Percentiles rank a stretch among this genome's conserved stretches.
phyloP scores from a whole-genome alignment of 1,284 basidiomycete species.

The Anthracocystis setariae region DNA sequence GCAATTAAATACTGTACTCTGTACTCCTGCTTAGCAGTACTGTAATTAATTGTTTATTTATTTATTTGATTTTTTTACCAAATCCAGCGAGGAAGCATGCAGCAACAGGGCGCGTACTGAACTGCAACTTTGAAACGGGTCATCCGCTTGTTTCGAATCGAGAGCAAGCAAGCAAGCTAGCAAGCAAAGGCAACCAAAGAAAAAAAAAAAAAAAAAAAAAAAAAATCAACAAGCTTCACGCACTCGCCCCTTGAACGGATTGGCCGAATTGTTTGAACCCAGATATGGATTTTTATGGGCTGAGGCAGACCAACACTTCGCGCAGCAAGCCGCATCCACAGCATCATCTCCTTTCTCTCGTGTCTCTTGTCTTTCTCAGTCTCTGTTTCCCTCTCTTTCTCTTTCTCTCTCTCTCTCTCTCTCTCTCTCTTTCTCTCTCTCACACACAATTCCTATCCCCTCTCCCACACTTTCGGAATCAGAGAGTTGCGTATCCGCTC shows the following conservation, averaged over 20 bases:
- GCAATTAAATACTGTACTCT: too few species aligned
- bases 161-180: not conserved
- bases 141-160: not conserved
- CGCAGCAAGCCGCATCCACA: constrained; percentile 18
- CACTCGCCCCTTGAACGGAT: too few species aligned
- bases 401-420: not conserved
- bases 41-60: too few species aligned
- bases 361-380: not conserved
- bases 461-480: too few species aligned
- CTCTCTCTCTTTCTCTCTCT: constrained; percentile 3
- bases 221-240: constrained; percentile 1
- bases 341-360: constrained; percentile 4
- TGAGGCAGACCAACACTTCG: constrained; percentile 48
- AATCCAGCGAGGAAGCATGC: too few species aligned
- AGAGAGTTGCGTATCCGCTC: too few species aligned
- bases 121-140: not conserved
- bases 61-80: too few species aligned
- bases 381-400: constrained; percentile 4
- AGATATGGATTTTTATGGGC: constrained; percentile 14
- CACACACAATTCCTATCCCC: too few species aligned
- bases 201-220: not conserved
- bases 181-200: too few species aligned
- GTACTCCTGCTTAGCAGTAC: too few species aligned
- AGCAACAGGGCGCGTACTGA: not conserved
- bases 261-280: not conserved